These are phyloP conservation scores for Backusella macrospora DNA, from an alignment of 192 early-diverging fungal genomes.

Conservation along the genomic window DNA sequence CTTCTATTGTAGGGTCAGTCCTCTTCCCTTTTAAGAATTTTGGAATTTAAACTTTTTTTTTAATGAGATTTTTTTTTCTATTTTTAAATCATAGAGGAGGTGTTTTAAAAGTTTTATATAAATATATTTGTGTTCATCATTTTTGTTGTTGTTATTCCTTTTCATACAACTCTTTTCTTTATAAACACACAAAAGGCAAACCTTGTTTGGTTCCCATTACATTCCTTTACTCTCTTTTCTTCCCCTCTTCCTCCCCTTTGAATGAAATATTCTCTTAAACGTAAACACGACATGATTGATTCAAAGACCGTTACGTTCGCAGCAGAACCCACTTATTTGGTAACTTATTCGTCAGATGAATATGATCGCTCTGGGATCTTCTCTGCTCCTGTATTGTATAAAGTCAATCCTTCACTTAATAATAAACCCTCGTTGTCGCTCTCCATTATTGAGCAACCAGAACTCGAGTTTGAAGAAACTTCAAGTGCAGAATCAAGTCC, in stretches of 20 bases:
- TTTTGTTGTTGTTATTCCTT: slow-evolving; percentile 11
- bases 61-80: slow-evolving; percentile 3
- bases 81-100: slow-evolving; percentile 7
- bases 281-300: slow-evolving; percentile 8
- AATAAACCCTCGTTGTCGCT: background rate
- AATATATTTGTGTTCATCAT: slow-evolving; percentile 14
- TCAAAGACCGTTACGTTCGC: slow-evolving; percentile 17
- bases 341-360: slow-evolving; percentile 20
- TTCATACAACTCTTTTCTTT: slow-evolving; percentile 12
- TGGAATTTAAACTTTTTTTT: slow-evolving; percentile 2
- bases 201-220: slow-evolving; percentile 2
- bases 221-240: slow-evolving; percentile 7
- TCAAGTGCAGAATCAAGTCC: slow-evolving; percentile 20
- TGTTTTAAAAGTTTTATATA: background rate
- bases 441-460: background rate
- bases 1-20: background rate
- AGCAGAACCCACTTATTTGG: background rate
- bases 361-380: slow-evolving; percentile 16
- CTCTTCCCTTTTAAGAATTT: background rate
- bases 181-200: slow-evolving; percentile 20
- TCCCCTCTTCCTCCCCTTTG: background rate
- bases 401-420: slow-evolving; percentile 24
- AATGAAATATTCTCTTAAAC: slow-evolving; percentile 6
- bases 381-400: slow-evolving; percentile 18
- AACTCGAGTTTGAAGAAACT: background rate